phyloP scores from a whole-genome alignment of 2,329 filamentous ascomycete species.

The Leptographium wingfieldii region DNA sequence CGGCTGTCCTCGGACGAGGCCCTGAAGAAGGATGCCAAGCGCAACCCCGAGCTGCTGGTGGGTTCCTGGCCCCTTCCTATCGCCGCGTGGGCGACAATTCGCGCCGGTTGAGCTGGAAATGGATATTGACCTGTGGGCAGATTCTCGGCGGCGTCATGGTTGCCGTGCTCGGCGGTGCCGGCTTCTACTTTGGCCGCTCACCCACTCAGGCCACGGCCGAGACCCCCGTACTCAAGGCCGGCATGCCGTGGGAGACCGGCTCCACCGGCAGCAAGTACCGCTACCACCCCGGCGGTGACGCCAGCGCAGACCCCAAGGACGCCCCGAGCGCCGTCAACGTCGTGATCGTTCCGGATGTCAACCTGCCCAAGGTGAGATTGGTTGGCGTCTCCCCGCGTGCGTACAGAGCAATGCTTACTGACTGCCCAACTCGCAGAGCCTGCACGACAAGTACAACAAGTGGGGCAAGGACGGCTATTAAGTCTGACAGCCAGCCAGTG shows the following conservation, averaged over 20 bases:
- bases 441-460: conserved; percentile 99
- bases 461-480: conserved; percentile 96
- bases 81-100: not conserved
- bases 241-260: conserved; percentile 84
- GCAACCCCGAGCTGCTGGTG: conserved; percentile 35
- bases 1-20: conserved; percentile 22
- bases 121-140: conserved; percentile 31
- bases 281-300: conserved; percentile 79
- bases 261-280: conserved; percentile 54
- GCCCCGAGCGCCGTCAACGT: conserved; percentile 92
- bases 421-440: conserved; percentile 38
- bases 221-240: conserved; percentile 55
- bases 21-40: conserved; percentile 47
- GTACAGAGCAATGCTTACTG: not conserved
- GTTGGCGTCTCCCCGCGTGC: not conserved
- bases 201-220: conserved; percentile 81
- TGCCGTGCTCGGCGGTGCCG: conserved; percentile 73
- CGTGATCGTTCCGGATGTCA: conserved; percentile 87
- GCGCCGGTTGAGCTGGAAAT: not conserved
- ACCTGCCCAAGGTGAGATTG: conserved; percentile 62
- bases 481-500: not conserved
- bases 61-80: conserved; percentile 15
- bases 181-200: conserved; percentile 78
- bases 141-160: conserved; percentile 87
- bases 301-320: conserved; percentile 62